Percentiles rank a stretch among this genome's conserved stretches.
phyloP scores from a whole-genome alignment of 148 eudicot genomes.

The Rhododendron ovatum region DNA sequence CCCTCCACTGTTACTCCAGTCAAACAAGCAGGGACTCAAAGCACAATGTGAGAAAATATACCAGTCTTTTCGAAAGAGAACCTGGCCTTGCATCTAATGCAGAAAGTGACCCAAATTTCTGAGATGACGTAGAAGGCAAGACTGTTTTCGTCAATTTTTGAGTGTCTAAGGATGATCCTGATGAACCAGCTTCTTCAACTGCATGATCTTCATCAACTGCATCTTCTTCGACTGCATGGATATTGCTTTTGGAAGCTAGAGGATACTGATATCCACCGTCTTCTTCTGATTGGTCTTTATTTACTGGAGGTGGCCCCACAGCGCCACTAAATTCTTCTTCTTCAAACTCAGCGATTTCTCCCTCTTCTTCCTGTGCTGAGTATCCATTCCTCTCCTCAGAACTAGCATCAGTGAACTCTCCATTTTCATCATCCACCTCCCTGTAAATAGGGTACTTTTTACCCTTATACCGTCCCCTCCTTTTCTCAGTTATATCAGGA shows the following conservation, averaged over 20 bases:
- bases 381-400: conserved; percentile 70
- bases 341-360: conserved; percentile 65
- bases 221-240: conserved; percentile 12
- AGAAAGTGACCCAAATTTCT: conserved; percentile 89
- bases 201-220: conserved; percentile 46
- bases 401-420: conserved; percentile 75
- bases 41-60: conserved; percentile 16
- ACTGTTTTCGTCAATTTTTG: conserved; percentile 44
- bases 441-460: conserved; percentile 74
- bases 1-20: background rate
- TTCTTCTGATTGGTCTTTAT: conserved; percentile 59
- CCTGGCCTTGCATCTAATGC: conserved; percentile 86
- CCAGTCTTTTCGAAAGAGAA: conserved; percentile 70
- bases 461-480: conserved; percentile 75
- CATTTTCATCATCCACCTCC: conserved; percentile 82
- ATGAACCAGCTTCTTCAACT: conserved; percentile 71
- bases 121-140: conserved; percentile 73
- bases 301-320: conserved; percentile 33
- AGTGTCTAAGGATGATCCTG: conserved; percentile 76
- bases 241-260: conserved; percentile 37
- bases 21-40: background rate
- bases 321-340: conserved; percentile 58
- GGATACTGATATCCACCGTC: conserved; percentile 57
- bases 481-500: conserved; percentile 35
- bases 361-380: conserved; percentile 68